Evolutionary conservation across 1,284 basidiomycete genomes (phyloP), one percentile per base, ranked within the genome.

Genomic region (Ceratobasidium sp.): DNA sequence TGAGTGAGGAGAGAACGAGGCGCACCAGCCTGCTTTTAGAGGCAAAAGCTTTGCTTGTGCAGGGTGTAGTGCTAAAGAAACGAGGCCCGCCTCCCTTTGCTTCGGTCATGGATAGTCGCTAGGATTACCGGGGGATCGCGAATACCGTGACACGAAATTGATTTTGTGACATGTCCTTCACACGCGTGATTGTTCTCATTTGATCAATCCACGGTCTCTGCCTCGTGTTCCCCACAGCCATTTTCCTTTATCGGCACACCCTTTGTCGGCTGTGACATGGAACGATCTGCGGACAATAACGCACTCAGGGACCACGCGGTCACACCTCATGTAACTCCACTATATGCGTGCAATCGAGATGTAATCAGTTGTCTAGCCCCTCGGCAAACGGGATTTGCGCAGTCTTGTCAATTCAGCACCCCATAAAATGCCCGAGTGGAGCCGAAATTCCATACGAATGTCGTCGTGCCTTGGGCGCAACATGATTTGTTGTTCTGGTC

Each of bases 11-110:
- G 64, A 68, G 64, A 68, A 53, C 40, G 47, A 35, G 60, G 60
- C 60, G 60, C 60, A 64, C 25, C 47, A 47, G 47, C 5, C 60
- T 64, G 60, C 60, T 64, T 64, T 64, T 64, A 64, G 60, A 64
- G 45, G 60, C 60, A 64, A 64, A 64, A 64, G 60, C 60, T 62
- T 64, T 64, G 60, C 60, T 64, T 64, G 60, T 45, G 42, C 60
- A 64, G 60, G 55, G 60, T 52, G 42, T 52, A 31, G 60, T 47
- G 35, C 60, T 40, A 64, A 29, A 50, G 60, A 64, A 64, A 64
- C 60, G 60, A 64, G 60, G 60, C 60, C 32, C 60, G 31, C 27
- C 45, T 20, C 22, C 60, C 60, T 47, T 57, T 27, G 42, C 57
- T 60, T 60, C 57, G 22, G 31, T 34, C 57, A 60, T 38, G 42